Evolutionary conservation across 306 rosid genomes (phyloP), one percentile per base, ranked within the genome.

Genomic region (Argentina anserina): DNA sequence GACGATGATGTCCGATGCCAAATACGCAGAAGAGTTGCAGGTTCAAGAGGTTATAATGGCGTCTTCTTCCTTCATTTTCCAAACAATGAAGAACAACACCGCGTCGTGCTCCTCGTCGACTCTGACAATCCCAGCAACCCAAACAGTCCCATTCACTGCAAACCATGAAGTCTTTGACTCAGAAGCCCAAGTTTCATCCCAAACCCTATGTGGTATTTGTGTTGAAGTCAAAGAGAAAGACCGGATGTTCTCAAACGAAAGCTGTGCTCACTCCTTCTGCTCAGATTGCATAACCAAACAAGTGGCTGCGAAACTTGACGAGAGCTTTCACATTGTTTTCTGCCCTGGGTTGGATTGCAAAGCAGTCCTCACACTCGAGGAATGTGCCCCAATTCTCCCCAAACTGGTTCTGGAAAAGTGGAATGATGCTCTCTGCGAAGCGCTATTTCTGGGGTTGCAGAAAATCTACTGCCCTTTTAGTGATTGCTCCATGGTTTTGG

Each of bases 241-340:
- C 0, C 33, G 87, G 11, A 87, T 87, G 88, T 78, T 87, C 56
- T 62, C 8, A 37, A 85, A 21, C 3, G 50, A 78, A 14, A 9
- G 36, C 6, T 87, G 96, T 10, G 36, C 17, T 18, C 91, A 85
- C 70, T 87, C 90, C 0, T 89, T 83, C 45, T 87, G 92, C 69
- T 60, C 77, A 7, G 85, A 89, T 0, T 89, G 96, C 65, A 70
- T 85, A 3, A 18, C 65, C 11, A 87, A 86, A 58, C 87, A 87
- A 6, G 80, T 85, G 1, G 78, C 87, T 3, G n/a, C 76, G 0
- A 89, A 85, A 49, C 70, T 89, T 63, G 67, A 74, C 17, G 87
- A 83, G 0, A 50, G 47, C 60, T 26, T 78, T 50, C 60, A 78
- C 18, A 9, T 6, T 0, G 84, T 89, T 26, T 31, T 67, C 0